Conservation (phyloP, 2,329 filamentous ascomycete genomes). For the Ophiocordyceps polyrhachis-furcata region DNA sequence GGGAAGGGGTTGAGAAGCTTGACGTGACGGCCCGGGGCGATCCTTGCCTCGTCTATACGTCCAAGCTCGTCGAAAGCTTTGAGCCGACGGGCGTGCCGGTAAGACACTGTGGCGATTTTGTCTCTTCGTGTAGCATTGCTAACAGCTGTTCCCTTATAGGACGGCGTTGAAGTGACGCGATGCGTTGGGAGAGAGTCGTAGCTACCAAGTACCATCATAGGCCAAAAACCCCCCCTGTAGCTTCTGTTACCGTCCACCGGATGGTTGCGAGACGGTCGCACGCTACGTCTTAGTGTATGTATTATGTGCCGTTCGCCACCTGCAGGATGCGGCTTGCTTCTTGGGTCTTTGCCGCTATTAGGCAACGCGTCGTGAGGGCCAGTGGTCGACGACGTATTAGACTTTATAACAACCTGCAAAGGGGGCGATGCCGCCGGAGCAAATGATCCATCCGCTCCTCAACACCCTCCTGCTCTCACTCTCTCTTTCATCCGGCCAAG, state of each 20-base stretch:
- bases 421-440: neutral
- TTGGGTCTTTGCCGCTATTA: neutral
- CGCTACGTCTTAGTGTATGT: neutral
- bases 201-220: neutral
- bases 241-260: neutral
- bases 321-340: neutral
- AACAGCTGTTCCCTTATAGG: conserved; percentile 19
- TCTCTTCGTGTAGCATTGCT: neutral
- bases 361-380: neutral
- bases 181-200: conserved; percentile 24
- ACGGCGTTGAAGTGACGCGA: conserved; percentile 46
- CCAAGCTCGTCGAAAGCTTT: conserved; percentile 41
- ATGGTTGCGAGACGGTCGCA: neutral
- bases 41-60: conserved; percentile 47
- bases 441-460: neutral
- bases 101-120: conserved; percentile 15
- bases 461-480: neutral
- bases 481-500: neutral
- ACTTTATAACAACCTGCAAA: neutral
- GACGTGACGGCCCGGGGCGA: conserved; percentile 28
- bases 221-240: no score
- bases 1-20: conserved; percentile 21
- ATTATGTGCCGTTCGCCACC: neutral
- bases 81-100: conserved; percentile 49
- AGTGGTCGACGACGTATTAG: neutral